These are phyloP conservation scores for Cucurbita ficifolia DNA, from an alignment of 306 rosid genomes.

Conservation along the genomic window DNA sequence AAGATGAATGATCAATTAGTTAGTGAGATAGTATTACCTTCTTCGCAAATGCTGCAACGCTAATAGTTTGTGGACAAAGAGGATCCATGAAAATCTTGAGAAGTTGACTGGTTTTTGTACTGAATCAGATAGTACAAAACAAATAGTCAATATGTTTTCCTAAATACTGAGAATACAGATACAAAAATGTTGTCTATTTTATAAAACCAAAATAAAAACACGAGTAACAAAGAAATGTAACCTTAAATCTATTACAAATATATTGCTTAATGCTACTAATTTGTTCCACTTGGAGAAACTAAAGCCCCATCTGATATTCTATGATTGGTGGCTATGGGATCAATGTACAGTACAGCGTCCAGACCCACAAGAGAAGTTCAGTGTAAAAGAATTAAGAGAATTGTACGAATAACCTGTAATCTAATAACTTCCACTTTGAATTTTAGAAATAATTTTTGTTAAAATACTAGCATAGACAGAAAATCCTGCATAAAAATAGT, in stretches of 20 bases:
- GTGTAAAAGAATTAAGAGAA: background rate
- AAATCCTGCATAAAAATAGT: background rate
- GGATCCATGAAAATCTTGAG: constrained; percentile 38
- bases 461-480: background rate
- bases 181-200: background rate
- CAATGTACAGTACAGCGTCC: background rate
- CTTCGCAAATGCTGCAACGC: constrained; percentile 51
- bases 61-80: constrained; percentile 49
- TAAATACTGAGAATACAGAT: background rate
- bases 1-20: background rate
- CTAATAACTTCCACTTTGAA: background rate
- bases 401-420: background rate
- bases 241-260: background rate
- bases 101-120: constrained; percentile 56
- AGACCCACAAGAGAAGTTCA: background rate
- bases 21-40: constrained; percentile 28
- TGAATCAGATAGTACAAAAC: constrained; percentile 20
- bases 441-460: background rate
- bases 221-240: background rate
- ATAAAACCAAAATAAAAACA: background rate
- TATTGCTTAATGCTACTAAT: background rate
- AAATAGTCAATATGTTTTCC: background rate
- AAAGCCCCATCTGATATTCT: background rate
- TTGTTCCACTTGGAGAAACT: background rate
- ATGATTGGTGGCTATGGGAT: background rate